phyloP scores from a whole-genome alignment of 805 yeast genomes.

The Candida tammaniensis region DNA sequence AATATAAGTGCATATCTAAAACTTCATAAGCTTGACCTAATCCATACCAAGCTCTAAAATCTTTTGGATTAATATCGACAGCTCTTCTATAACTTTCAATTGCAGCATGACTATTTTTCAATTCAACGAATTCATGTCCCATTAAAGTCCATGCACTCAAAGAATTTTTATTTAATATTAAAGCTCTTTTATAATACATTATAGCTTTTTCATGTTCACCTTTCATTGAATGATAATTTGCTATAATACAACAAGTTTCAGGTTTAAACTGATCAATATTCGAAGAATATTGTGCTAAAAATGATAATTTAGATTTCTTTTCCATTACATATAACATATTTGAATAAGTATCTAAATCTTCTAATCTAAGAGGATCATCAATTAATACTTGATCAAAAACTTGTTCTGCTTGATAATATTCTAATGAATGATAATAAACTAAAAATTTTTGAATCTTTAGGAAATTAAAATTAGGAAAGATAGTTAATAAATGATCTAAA shows the following conservation, averaged over 20 bases:
- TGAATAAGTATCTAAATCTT: slow-evolving; percentile 91
- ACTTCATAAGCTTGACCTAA: slow-evolving; percentile 98
- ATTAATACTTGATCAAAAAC: slow-evolving; percentile 72
- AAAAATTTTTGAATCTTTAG: slow-evolving; percentile 81
- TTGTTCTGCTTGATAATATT: slow-evolving; percentile 74
- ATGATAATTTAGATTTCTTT: slow-evolving; percentile 77
- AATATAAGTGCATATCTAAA: slow-evolving; percentile 89
- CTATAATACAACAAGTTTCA: slow-evolving; percentile 91
- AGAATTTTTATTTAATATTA: slow-evolving; percentile 74
- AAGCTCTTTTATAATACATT: slow-evolving; percentile 86
- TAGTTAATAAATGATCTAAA: slow-evolving; percentile 43
- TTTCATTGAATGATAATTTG: slow-evolving; percentile 87
- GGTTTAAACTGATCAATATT: slow-evolving; percentile 84
- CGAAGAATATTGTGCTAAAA: slow-evolving; percentile 79
- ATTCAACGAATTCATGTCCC: slow-evolving; percentile 98
- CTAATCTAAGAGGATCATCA: slow-evolving; percentile 81
- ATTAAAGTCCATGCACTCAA: slow-evolving; percentile 94
- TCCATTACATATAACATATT: slow-evolving; percentile 94
- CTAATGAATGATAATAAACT: slow-evolving; percentile 78
- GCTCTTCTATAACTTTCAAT: slow-evolving; percentile 94
- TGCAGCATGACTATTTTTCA: slow-evolving; percentile 96
- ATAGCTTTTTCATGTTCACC: slow-evolving; percentile 95
- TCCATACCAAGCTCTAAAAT: slow-evolving; percentile 98
- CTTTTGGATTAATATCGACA: slow-evolving; percentile 82
- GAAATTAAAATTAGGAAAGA: slow-evolving; percentile 73